Evolutionary conservation across 2,329 filamentous ascomycete genomes (phyloP), one percentile per base, ranked within the genome.

Genomic region (Hymenoscyphus fraxineus): DNA sequence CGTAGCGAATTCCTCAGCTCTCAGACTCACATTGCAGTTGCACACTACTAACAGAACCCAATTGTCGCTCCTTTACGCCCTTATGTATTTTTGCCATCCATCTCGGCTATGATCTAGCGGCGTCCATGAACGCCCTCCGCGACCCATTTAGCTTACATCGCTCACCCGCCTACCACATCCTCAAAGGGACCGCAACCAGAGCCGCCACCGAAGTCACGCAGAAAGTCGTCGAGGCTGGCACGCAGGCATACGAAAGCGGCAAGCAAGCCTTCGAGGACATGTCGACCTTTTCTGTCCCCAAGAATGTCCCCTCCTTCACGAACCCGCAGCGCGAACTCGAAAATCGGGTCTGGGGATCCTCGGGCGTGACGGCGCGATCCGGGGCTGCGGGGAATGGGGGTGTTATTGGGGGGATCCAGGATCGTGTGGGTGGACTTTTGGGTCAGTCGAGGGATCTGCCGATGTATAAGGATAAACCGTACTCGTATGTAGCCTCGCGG

Each of bases 391-490:
- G 71, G 60, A 66, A 67, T 39, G 69, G 69, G 60, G 75, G 76
- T 58, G 70, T 83, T 56, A 74, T 85, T 58, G 78, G 79, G 65
- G 82, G 79, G 5, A 81, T 92, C 47, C 81, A 88, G 59, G 84
- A 85, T 71, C 86, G 84, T 67, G 80, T 92, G 41, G 84, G 84
- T 60, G 82, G 81, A 65, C 83, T 93, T 66, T 88, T 93, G 67
- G 85, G 88, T 44, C 84, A 78, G 31, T 77, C 77, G 73, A 79
- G 40, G 77, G 81, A 86, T 64, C 80, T 99, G 67, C 95, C 95
- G 57, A 93, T 98, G 90, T 99, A 99, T 81, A 99, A 99, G 79
- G 95, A 99, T 79, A 99, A 99, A 77, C 95, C 95, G n/a, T 95
- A 91, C 75, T 83, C 83, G 60, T 88, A 91, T 72, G 82, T 85